These are phyloP conservation scores for Entomortierella chlamydospora DNA, from an alignment of 192 early-diverging fungal genomes.

Conservation along the genomic window DNA sequence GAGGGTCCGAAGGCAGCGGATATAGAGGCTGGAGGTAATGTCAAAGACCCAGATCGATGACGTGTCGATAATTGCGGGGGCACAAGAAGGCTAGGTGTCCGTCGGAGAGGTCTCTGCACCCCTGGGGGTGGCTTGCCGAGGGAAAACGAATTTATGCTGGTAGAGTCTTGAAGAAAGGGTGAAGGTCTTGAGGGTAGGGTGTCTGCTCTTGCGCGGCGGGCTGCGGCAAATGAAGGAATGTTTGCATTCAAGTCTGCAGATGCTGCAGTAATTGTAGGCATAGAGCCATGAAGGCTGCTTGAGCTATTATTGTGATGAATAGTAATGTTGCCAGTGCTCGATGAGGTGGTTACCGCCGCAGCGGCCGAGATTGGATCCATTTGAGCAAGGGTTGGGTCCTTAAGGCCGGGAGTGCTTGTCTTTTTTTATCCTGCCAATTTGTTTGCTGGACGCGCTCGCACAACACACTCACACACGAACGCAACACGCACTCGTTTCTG, in stretches of 20 bases:
- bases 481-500: no score
- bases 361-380: conserved; percentile 17
- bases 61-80: conserved; percentile 57
- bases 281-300: conserved; percentile 6
- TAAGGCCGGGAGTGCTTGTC: not conserved
- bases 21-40: conserved; percentile 62
- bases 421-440: not conserved
- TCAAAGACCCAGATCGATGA: conserved; percentile 66
- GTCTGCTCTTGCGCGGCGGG: conserved; percentile 61
- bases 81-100: conserved; percentile 45
- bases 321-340: conserved; percentile 2
- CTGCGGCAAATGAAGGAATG: conserved; percentile 49
- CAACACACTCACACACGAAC: no score
- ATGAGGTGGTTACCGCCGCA: not conserved
- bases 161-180: conserved; percentile 25
- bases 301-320: not conserved
- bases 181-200: conserved; percentile 58
- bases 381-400: not conserved
- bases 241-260: conserved; percentile 34
- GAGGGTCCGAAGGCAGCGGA: conserved; percentile 69
- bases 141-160: conserved; percentile 27
- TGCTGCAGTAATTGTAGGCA: conserved; percentile 45
- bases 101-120: conserved; percentile 26
- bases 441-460: not conserved
- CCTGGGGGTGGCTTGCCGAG: conserved; percentile 31